Evolutionary conservation across 1,284 basidiomycete species (phyloP).

Genomic region (Ustilago bromivora): DNA sequence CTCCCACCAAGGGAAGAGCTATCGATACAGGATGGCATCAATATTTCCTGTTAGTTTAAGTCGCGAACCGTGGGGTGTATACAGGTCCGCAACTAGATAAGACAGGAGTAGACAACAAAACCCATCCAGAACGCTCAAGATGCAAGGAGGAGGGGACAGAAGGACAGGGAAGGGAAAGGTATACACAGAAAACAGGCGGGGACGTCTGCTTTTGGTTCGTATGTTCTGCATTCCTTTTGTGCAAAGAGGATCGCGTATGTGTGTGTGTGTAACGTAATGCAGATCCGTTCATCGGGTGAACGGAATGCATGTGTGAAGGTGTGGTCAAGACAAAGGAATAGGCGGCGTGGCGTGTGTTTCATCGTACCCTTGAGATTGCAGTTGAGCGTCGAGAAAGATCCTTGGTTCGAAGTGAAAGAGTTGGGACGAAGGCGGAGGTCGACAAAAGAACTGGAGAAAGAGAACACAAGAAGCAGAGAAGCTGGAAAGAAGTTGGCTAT

Average conservation of each 20-base stretch:
- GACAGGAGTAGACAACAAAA: conserved; percentile 25
- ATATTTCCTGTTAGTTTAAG: conserved; percentile 64
- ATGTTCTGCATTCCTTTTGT: conserved; percentile 54
- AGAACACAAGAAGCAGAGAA: conserved; percentile 20
- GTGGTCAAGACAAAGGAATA: background rate
- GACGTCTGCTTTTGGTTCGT: conserved; percentile 13
- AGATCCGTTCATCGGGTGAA: conserved; percentile 20
- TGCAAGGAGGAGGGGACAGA: background rate
- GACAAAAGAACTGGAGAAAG: conserved; percentile 45
- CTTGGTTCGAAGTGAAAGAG: conserved; percentile 8
- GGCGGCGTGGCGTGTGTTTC: conserved; percentile 11
- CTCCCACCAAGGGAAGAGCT: background rate
- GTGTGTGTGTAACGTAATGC: conserved; percentile 12
- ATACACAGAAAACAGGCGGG: background rate
- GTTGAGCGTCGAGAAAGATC: conserved; percentile 5
- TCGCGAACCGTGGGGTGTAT: conserved; percentile 38
- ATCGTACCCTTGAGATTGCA: conserved; percentile 14
- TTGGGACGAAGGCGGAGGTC: conserved; percentile 3
- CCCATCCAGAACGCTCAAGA: background rate
- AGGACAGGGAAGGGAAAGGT: background rate
- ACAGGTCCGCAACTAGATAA: conserved; percentile 49
- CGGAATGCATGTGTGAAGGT: conserved; percentile 26
- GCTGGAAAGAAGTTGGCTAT: conserved; percentile 33
- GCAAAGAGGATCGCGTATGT: conserved; percentile 26
- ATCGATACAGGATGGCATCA: conserved; percentile 2